Conservation (phyloP, 768 basidiomycete species). For the Phylloporus sp. region DNA sequence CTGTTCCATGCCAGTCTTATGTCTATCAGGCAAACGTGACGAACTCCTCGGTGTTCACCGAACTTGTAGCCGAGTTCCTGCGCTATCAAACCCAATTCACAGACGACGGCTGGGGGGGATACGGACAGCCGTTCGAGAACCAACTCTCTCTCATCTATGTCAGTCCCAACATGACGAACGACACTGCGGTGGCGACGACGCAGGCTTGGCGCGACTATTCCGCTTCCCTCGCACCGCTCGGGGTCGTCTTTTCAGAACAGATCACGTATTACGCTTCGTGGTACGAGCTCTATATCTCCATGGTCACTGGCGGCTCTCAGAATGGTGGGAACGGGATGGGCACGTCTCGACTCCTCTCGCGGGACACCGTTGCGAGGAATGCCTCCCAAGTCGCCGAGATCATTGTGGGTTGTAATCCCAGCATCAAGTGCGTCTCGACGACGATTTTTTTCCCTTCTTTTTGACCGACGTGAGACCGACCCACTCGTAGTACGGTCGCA, state of each 20-base stretch:
- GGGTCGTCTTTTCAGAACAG: constrained; percentile 1
- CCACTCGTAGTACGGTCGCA: constrained; percentile 32
- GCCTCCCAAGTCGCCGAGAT: constrained; percentile 1
- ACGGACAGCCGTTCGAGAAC: constrained; percentile 12
- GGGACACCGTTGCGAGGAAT: constrained; percentile 6
- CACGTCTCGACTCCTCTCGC: constrained; percentile 9
- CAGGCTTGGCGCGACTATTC: constrained; percentile 30
- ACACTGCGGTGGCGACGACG: constrained; percentile 33
- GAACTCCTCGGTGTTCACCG: constrained; percentile 25
- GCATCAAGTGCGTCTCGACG: constrained; percentile 4
- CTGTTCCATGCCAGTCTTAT: constrained; percentile 31
- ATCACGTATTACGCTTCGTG: neutral
- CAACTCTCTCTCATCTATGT: constrained; percentile 19
- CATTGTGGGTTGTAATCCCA: neutral
- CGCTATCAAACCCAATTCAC: constrained; percentile 25
- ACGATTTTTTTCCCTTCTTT: neutral
- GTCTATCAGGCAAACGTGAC: constrained; percentile 31
- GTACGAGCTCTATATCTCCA: neutral
- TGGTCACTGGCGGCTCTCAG: neutral
- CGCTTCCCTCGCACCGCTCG: constrained; percentile 2
- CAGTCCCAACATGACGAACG: constrained; percentile 34
- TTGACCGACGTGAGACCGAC: neutral
- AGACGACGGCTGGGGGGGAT: constrained; percentile 43
- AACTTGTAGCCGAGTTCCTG: constrained; percentile 34
- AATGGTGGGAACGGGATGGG: constrained; percentile 1